phyloP scores from a whole-genome alignment of 306 rosid genomes.

The Sechiopsis laciniata region DNA sequence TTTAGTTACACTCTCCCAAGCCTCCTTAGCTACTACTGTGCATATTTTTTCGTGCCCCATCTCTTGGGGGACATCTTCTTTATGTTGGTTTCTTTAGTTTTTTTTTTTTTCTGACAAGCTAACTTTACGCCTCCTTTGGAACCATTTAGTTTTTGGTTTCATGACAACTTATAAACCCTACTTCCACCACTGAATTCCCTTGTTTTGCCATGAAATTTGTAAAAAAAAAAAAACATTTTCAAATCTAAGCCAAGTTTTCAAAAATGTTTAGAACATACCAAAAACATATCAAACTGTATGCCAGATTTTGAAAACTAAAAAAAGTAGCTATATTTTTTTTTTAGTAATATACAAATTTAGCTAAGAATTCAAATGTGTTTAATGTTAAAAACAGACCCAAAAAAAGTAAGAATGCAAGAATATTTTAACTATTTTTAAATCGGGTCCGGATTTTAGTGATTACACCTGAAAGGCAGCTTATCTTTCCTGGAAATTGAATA shows the following conservation, averaged over 20 bases:
- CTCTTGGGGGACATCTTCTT: neutral
- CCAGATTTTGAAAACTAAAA: neutral
- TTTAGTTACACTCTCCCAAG: slow-evolving; percentile 8
- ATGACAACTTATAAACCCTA: neutral
- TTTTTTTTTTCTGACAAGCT: neutral
- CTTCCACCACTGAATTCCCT: neutral
- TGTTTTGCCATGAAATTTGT: neutral
- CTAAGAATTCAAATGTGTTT: neutral
- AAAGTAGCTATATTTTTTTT: no score
- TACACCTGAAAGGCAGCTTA: neutral
- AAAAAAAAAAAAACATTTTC: neutral
- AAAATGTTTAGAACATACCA: no score
- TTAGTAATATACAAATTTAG: neutral
- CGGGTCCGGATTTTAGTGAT: neutral
- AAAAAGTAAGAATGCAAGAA: neutral
- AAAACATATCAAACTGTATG: neutral
- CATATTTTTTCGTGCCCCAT: neutral
- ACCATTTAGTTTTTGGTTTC: neutral
- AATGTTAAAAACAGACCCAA: neutral
- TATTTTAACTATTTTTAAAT: no score
- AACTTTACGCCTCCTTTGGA: neutral
- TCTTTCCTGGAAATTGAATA: neutral
- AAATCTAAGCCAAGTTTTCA: neutral
- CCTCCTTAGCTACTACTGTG: neutral
- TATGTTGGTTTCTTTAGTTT: neutral